Base-by-base conservation (phyloP, 2,329 filamentous ascomycete species). In the Chaetomium olivaceum region DNA sequence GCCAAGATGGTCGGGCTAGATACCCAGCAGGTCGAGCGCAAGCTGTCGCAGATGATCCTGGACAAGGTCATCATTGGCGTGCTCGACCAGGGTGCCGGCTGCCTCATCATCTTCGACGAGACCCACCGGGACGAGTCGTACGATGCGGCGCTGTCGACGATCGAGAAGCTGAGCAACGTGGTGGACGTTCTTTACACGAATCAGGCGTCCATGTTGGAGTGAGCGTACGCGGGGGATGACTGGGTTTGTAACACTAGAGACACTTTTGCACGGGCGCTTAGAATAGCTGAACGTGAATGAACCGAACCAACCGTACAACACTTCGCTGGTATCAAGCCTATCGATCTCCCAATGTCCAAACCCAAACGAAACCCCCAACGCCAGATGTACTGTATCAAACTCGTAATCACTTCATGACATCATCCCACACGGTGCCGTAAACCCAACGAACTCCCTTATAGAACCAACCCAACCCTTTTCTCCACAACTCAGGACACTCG, bases 11-110 rank as follows among this genome's bases (percentile, higher is more conserved):
- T 99, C 61, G 93, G 94, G 48, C 85, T 99, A 68, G 95, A 98
- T 78, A 96, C 92, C 29, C 90, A 92, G 78, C 94, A 98, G 82
- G 95, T 99, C 67, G 96, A 99, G 87, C 89, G 93, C 73, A 99
- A 99, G 85, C 85, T 99, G 69, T 96, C 92, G 55, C 96, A 99
- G 85, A 99, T 99, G 96, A 99, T 99, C 75, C 85, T 99, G 66
- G 95, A 99, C 82, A 97, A 97, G 84, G 92, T 98, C 74, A 98
- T 99, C 76, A 92, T 97, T 72, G 95, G 96, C 66, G 95, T 99
- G 63, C 82, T 99, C 72, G 95, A 99, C 78, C 95, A 99, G 80
- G 95, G 95, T 58, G 92, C 93, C n/a, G 94, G 94, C 48, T 98
- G 96, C 78, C 85, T 99, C 77, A 97, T 97, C 78, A 92, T 99